These are phyloP conservation scores for Podospora fimiseda DNA, from an alignment of 495 filamentous ascomycete species.

Conservation along the genomic window DNA sequence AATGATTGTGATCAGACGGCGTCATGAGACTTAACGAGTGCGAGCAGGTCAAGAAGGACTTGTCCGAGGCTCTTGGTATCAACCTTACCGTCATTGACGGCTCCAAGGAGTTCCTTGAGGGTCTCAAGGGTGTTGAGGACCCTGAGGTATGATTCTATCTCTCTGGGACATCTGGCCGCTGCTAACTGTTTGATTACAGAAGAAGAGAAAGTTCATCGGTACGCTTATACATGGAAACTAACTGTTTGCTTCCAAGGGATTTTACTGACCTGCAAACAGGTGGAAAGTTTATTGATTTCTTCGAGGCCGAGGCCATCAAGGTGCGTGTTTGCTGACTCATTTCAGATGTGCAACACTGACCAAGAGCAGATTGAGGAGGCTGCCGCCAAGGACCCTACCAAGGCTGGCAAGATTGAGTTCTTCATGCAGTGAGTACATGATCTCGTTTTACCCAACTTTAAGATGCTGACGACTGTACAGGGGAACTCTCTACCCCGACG, in stretches of 20 bases:
- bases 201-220: slow-evolving; percentile 89
- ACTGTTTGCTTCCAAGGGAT: not conserved
- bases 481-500: slow-evolving; percentile 47
- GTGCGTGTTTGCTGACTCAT: slow-evolving; percentile 1
- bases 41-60: slow-evolving; percentile 65
- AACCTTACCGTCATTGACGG: slow-evolving; percentile 87
- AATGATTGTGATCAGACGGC: slow-evolving; percentile 43
- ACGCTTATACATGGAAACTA: slow-evolving; percentile 11
- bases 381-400: slow-evolving; percentile 51
- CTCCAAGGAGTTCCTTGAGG: slow-evolving; percentile 61
- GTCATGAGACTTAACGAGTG: slow-evolving; percentile 85
- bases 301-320: slow-evolving; percentile 70
- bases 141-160: slow-evolving; percentile 51
- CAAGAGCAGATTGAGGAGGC: slow-evolving; percentile 52
- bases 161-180: not conserved
- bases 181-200: slow-evolving; percentile 20
- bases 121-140: slow-evolving; percentile 68
- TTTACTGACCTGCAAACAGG: slow-evolving; percentile 12
- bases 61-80: slow-evolving; percentile 74
- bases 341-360: not conserved
- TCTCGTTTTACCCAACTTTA: not conserved
- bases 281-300: slow-evolving; percentile 70
- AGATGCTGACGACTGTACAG: not conserved
- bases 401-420: slow-evolving; percentile 25
- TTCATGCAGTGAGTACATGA: slow-evolving; percentile 21